phyloP scores from a whole-genome alignment of 805 yeast genomes.

The Candida succiphila region DNA sequence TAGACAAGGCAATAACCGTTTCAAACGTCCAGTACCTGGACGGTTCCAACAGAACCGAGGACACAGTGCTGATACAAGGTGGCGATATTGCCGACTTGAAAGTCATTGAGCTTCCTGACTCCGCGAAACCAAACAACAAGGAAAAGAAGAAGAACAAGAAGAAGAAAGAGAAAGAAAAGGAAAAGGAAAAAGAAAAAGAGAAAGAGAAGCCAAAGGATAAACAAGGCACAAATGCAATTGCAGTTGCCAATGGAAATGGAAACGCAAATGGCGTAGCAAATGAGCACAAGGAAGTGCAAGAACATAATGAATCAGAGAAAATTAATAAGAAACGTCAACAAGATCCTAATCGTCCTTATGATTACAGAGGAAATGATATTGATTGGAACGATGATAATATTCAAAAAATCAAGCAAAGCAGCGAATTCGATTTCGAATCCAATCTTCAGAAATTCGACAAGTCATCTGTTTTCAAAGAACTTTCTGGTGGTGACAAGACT shows the following conservation, averaged over 20 bases:
- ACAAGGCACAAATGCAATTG: constrained; percentile 1
- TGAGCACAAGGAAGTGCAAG: constrained; percentile 3
- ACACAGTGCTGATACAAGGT: constrained; percentile 5
- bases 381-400: constrained; percentile 43
- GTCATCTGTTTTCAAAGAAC: constrained; percentile 65
- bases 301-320: not conserved
- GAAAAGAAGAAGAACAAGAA: constrained; percentile 10
- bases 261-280: too few species aligned
- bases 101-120: constrained; percentile 43
- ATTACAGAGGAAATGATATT: constrained; percentile 19
- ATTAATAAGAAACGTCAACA: constrained; percentile 6
- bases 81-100: constrained; percentile 40
- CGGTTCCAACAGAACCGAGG: constrained; percentile 13
- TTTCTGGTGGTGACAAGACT: constrained; percentile 52
- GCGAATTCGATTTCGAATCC: constrained; percentile 80
- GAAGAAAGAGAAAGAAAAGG: constrained; percentile 5
- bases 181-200: constrained; percentile 2
- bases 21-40: constrained; percentile 23
- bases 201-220: constrained; percentile 2
- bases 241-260: constrained; percentile 1
- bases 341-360: constrained; percentile 11
- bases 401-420: constrained; percentile 32
- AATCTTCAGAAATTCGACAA: constrained; percentile 79
- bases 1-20: constrained; percentile 14
- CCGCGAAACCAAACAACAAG: constrained; percentile 15